These are phyloP conservation scores for Gossypium longicalyx DNA, from an alignment of 345 rosid genomes.

Conservation along the genomic window DNA sequence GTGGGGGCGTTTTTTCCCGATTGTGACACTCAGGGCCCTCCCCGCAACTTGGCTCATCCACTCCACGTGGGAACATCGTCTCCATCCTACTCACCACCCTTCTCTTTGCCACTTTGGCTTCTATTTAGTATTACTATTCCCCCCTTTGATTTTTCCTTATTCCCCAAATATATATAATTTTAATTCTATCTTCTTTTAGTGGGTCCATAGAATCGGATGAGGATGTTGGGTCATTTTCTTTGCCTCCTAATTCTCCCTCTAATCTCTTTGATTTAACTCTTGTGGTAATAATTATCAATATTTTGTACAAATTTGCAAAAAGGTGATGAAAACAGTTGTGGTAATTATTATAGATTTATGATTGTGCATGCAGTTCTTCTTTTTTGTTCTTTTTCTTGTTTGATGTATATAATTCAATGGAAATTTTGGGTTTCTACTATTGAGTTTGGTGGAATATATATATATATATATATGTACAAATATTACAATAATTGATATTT, in stretches of 20 bases:
- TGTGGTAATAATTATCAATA: too few relatives aligned
- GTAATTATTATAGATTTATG: not conserved
- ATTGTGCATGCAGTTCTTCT: not conserved
- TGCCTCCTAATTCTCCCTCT: conserved; percentile 37
- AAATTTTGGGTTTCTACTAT: not conserved
- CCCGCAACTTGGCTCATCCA: conserved; percentile 25
- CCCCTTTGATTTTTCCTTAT: not conserved
- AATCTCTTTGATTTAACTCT: not conserved
- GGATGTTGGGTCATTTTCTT: conserved; percentile 30
- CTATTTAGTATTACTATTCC: not conserved
- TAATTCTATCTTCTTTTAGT: not conserved
- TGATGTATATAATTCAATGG: not conserved
- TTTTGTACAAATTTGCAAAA: not conserved
- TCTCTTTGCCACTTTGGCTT: conserved; percentile 22
- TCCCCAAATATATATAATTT: too few relatives aligned
- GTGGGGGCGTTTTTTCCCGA: not conserved
- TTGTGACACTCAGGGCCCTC: not conserved
- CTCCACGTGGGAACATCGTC: conserved; percentile 39
- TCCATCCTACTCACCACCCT: conserved; percentile 34
- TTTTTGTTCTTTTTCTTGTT: not conserved
- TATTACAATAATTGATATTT: not conserved
- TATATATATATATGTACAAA: not conserved
- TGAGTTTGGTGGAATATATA: not conserved
- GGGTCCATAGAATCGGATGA: conserved; percentile 26
- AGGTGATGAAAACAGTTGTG: not conserved